Evolutionary conservation across 139 green algal species (phyloP), one percentile per base, ranked within the genome.

Genomic region (Klebsormidium nitens): DNA sequence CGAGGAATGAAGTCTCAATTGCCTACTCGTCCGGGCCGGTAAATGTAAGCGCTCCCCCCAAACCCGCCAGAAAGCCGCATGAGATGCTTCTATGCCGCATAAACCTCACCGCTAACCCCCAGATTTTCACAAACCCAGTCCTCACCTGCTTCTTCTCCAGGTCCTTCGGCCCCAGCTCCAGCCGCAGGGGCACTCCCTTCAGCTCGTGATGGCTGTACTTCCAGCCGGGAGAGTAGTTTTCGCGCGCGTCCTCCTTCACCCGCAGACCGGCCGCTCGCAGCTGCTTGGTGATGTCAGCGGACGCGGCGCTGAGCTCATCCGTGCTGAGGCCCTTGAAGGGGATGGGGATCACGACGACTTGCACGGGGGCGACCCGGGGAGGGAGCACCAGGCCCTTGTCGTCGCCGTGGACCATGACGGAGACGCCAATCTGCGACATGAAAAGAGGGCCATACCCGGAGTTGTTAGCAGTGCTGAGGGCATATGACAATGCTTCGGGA

Each of bases 121-220:
- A n/a, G n/a, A n/a, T n/a, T n/a, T n/a, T n/a, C 23, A 55, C 46
- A 55, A 14, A 64, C 19, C 14, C 17, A 64, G 60, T 63, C n/a
- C 37, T 82, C 59, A 91, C 86, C 17, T 64, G 71, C 47, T 82
- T 48, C 64, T 85, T 88, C 34, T 95, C 84, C 80, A 99, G 89
- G 81, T 99, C 94, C 65, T 86, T 87, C n/a, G 88, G 89, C 0
- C 94, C 94, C 37, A 99, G 77, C 84, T 98, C 94, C 39, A 93
- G 39, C 28, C 94, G 87, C 3, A 99, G 49, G 26, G 94, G 94
- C 44, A 98, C 84, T 34, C 94, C 94, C 81, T 91, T 91, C 40
- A 98, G 76, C 83, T 99, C 94, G 93, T 93, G 98, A 84, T 95
- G 87, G 83, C 95, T 97, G 86, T 99, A 99, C 87, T 99, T 99